Percentiles rank a stretch among this genome's conserved stretches.
These are phyloP conservation scores for Seiridium cupressi DNA, from an alignment of 2,329 filamentous ascomycete genomes.

Conservation along the genomic window DNA sequence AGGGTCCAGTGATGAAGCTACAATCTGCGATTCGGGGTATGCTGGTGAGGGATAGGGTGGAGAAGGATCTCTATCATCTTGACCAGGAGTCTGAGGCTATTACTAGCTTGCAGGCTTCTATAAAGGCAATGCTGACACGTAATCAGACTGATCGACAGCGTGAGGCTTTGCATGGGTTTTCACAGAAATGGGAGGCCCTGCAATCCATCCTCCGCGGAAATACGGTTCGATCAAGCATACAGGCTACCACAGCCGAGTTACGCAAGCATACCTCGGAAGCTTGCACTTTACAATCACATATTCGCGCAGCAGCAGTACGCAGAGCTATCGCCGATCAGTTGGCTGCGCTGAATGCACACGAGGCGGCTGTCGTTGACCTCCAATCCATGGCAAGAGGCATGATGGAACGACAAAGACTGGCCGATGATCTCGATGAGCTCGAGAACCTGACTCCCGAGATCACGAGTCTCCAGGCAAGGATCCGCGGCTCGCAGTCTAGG, in stretches of 20 bases:
- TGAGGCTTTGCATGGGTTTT: slow-evolving; percentile 49
- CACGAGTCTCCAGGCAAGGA: slow-evolving; percentile 62
- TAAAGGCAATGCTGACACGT: slow-evolving; percentile 61
- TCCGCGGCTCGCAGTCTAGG: slow-evolving; percentile 65
- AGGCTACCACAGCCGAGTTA: slow-evolving; percentile 47
- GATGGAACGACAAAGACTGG: slow-evolving; percentile 51
- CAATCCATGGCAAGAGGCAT: slow-evolving; percentile 63
- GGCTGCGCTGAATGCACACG: slow-evolving; percentile 37
- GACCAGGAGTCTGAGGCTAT: slow-evolving; percentile 49
- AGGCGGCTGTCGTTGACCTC: slow-evolving; percentile 46
- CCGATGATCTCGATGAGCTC: slow-evolving; percentile 52
- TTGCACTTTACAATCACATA: slow-evolving; percentile 47
- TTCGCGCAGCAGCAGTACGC: slow-evolving; percentile 55
- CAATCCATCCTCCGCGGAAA: slow-evolving; percentile 48
- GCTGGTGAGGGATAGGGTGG: slow-evolving; percentile 52
- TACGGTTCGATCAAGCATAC: slow-evolving; percentile 42
- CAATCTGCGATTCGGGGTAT: slow-evolving; percentile 69
- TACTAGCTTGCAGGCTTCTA: slow-evolving; percentile 62
- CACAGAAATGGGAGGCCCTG: slow-evolving; percentile 49
- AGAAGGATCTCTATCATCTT: slow-evolving; percentile 49
- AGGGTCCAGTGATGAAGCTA: slow-evolving; percentile 53
- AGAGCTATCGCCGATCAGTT: slow-evolving; percentile 47
- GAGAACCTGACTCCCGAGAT: slow-evolving; percentile 56
- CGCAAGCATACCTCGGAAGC: slow-evolving; percentile 40
- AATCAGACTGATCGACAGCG: slow-evolving; percentile 49